Base-by-base conservation (phyloP, 257 asterid genomes). In the Solanum arcanum region DNA sequence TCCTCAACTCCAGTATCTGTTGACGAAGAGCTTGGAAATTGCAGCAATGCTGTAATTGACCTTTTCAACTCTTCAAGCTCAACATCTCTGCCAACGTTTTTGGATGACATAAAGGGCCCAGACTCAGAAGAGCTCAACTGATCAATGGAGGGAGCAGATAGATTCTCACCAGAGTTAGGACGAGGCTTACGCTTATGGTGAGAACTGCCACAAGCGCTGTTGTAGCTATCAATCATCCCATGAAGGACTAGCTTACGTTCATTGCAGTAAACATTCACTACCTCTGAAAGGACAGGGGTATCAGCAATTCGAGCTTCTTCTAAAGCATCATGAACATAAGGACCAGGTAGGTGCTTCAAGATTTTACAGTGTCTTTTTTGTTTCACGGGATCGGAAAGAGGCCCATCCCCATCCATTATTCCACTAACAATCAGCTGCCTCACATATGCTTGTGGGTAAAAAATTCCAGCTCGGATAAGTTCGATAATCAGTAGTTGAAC, bases 371-470 rank as follows among this genome's bases (percentile, higher is more conserved):
- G 99, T 86, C 98, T 94, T 90, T 91, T 95, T 76, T 90, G 91
- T 89, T 91, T 96, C 88, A 90, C 96, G 83, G 89, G 88, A 91
- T 94, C 96, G 84, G 86, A 88, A 59, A 81, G 74, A 85, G 93
- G 87, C 83, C 95, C 97, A 91, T 89, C 91, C 89, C 94, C 92
- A 90, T 97, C 99, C 94, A 94, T 91, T 78, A 93, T 90, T 82
- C 99, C 99, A 91, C 99, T 94, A 60, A 94, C 96, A 91, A 96
- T 94, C 87, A 97, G 92, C 92, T 96, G 99, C 90, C 99, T 93
- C 91, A 93, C 97, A 89, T 97, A 97, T 68, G 95, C 99, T 88
- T 91, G 93, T 59, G 99, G 98, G 87, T 91, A 94, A 90, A 97
- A 96, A 87, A 97, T 93, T 52, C 98, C 97, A 33, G 98, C 93